Evolutionary conservation across 2,329 filamentous ascomycete genomes (phyloP), one percentile per base, ranked within the genome.

Genomic region (Aspergillus fumigatiaffinis): DNA sequence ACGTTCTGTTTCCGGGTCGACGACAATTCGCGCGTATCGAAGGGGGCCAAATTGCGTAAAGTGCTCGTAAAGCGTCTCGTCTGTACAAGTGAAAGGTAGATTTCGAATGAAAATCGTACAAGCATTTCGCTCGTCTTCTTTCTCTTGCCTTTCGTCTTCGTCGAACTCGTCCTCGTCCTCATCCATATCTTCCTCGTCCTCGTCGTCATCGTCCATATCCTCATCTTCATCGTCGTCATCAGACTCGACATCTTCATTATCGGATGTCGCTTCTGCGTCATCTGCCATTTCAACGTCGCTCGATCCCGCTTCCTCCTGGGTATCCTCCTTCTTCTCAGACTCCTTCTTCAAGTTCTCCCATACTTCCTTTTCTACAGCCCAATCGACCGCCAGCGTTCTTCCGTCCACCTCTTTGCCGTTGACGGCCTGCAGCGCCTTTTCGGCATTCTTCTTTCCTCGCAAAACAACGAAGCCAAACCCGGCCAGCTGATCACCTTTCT

Each of bases 391-490:
- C 59, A 99, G 76, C 8, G 87, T 89, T 67, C 94, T 84, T 2
- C 92, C 94, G 71, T 96, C 92, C 21, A 99, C 82, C 60, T 89
- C 85, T 72, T 91, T 97, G 57, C 93, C 94, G 74, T 97, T 99
- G 64, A 97, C 80, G 23, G 82, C 86, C 58, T 88, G 86, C 56
- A 99, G 81, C 1, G 94, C 94, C 72, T 87, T 91, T 74, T 97
- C 90, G 0, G 94, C 93, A 73, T 97, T 96, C 76, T 92, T 93
- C 69, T 83, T 87, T 46, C 92, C 91, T 58, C 92, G 84, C 73
- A 99, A 82, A 10, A 93, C 89, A 59, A 99, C 87, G 69, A 99
- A 97, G 4, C 92, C 94, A 69, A 97, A 99, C 0, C 94, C 94
- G 59, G 90, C 84, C 61, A 96, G 84, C 50, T 82, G 76, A 28